phyloP scores from a whole-genome alignment of 257 asterid genomes.

The Lithospermum erythrorhizon region DNA sequence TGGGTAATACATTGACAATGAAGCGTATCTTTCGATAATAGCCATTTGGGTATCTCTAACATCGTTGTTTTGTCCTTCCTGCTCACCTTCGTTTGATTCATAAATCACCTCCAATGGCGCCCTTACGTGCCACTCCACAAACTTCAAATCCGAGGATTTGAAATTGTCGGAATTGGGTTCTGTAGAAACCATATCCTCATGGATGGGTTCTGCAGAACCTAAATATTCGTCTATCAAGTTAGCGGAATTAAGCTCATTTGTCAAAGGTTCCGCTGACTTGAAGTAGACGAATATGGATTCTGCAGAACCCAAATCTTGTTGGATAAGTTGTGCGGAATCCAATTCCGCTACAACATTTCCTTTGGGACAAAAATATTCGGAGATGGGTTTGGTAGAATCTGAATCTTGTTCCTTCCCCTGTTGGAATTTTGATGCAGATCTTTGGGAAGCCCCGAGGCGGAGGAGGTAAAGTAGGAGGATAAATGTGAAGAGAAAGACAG shows the following conservation, averaged over 20 bases:
- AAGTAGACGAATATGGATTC: too few species aligned
- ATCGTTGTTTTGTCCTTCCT: conserved; percentile 23
- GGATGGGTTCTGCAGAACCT: too few species aligned
- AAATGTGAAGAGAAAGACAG: conserved; percentile 39
- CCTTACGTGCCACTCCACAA: conserved; percentile 75
- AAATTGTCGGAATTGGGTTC: too few species aligned
- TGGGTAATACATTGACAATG: conserved; percentile 66
- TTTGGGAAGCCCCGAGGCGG: conserved; percentile 46
- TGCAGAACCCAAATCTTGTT: neutral
- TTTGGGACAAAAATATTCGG: neutral
- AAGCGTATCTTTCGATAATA: conserved; percentile 43
- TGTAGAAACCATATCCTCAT: too few species aligned
- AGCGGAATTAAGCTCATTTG: too few species aligned
- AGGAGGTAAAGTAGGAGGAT: conserved; percentile 56
- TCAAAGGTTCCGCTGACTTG: too few species aligned
- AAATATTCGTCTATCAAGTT: too few species aligned
- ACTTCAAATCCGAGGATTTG: conserved; percentile 2
- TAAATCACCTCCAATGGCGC: conserved; percentile 89
- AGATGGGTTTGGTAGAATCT: conserved; percentile 3
- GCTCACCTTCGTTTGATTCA: conserved; percentile 76
- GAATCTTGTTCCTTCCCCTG: conserved; percentile 2
- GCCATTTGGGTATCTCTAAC: conserved; percentile 31
- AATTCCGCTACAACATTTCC: neutral
- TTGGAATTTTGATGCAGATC: neutral
- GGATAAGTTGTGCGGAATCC: neutral